Evolutionary conservation across 805 yeast genomes (phyloP), one percentile per base, ranked within the genome.

Genomic region (Saccharomycopsis sp.): DNA sequence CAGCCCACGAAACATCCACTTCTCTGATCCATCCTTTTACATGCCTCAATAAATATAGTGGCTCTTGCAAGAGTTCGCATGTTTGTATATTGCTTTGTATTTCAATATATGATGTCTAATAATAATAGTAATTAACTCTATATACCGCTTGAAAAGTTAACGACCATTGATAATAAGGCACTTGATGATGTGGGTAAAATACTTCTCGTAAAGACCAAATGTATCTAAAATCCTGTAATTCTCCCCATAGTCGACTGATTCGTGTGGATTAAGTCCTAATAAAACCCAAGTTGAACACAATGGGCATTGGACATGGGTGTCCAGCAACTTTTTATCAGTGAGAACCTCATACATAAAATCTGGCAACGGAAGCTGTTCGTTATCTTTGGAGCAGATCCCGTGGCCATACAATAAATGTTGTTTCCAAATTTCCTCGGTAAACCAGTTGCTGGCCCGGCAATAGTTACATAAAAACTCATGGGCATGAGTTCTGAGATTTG

Each of bases 391-490:
- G n/a, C 58, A 17, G 25, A 60, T 57, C 12, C 63, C 63, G 17
- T 60, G 63, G 12, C 54, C 51, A 25, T 52, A 60, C 14, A 60
- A 34, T 14, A 60, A 35, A 52, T 67, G 44, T 62, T 65, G 8
- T 65, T 69, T 24, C 69, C 69, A n/a, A 47, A 58, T 42, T 61
- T 59, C 55, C 44, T 58, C 50, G 58, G 61, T 55, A 56, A 65
- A 14, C 65, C 69, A 24, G 56, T 64, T 20, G 58, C 58, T 23
- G n/a, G 19, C 25, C 2, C 15, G 20, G 44, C 63, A 60, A 38
- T 52, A 58, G 3, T 53, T 47, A 51, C 60, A 58, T 41, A 58
- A 17, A 19, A 56, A 47, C 41, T 58, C 56, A 8, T 35, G 41
- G 14, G 8, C 22, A 44, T 44, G 19, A 17, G 12, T 19, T 29